Evolutionary conservation across 768 basidiomycete genomes (phyloP), one percentile per base, ranked within the genome.

Genomic region (Xerocomellus dryophilus): DNA sequence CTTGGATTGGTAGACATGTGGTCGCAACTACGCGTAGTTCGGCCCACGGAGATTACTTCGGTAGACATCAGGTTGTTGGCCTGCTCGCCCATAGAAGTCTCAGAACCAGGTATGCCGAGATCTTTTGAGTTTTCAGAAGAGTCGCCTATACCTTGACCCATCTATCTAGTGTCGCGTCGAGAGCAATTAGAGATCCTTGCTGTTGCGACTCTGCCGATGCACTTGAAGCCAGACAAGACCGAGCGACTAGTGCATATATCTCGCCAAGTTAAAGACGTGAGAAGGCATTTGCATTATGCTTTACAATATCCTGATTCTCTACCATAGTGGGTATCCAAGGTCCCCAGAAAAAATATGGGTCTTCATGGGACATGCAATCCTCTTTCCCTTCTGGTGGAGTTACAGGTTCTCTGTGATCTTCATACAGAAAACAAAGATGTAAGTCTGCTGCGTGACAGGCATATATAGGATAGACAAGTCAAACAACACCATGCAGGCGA

Each of bases 1-100:
- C 74, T 82, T 23, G 88, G 86, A 21, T 73, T 94, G 66, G 71
- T 79, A 18, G 76, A 84, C 20, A 81, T 96, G 34, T 96, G 93
- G 93, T 73, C 76, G 12, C 67, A 65, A 7, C 68, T 85, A 50
- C 76, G 63, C 11, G 36, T 39, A 12, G 60, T 61, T 18, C 52
- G 48, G 54, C 45, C 41, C 36, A 53, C 43, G 42, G 62, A 59
- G 29, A 46, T 60, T 10, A 60, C 51, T 7, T 67, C 52, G 10
- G 8, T 20, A 20, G 67, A 66, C 9, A 42, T 72, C 20, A 57
- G n/a, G 23, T 23, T 39, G 18, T 42, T 71, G 23, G 60, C 53
- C 18, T 39, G 57, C 25, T 46, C 34, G 10, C 51, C 57, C 4
- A 5, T 29, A 12, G 46, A 54, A 21, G 23, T 34, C 42, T 35